phyloP scores from a whole-genome alignment of 495 filamentous ascomycete species.

The Xylaria flabelliformis region DNA sequence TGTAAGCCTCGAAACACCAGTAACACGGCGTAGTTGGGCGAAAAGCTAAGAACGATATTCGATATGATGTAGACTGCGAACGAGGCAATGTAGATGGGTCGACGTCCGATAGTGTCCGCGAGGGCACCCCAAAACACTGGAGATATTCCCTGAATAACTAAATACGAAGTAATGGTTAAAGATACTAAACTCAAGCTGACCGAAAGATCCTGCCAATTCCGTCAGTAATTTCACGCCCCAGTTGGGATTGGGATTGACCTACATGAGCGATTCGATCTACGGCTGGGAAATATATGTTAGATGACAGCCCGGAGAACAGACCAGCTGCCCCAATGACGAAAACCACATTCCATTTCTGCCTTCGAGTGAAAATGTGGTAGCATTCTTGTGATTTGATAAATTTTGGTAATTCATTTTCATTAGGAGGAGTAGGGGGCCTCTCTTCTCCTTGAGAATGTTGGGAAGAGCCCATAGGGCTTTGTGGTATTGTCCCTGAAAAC shows the following conservation, averaged over 20 bases:
- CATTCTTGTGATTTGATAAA: background rate
- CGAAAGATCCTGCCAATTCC: background rate
- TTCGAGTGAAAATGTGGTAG: background rate
- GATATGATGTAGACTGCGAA: constrained; percentile 1
- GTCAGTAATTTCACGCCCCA: background rate
- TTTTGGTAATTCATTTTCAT: background rate
- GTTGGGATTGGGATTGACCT: background rate
- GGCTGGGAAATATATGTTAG: background rate
- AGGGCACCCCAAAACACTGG: constrained; percentile 4
- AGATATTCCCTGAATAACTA: background rate
- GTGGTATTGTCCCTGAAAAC: background rate
- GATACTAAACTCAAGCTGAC: background rate
- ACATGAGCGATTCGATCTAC: background rate
- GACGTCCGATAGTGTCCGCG: background rate
- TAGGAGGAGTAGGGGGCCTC: background rate
- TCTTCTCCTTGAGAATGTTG: background rate
- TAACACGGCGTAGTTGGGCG: background rate
- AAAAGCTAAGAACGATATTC: background rate
- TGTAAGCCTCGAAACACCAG: background rate
- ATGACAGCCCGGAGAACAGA: background rate
- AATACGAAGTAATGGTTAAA: background rate
- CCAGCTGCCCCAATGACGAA: background rate
- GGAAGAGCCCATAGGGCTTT: background rate
- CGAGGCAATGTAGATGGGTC: constrained; percentile 3
- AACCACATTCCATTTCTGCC: background rate